Conservation (phyloP, 2,329 filamentous ascomycete species). For the Alternaria triticina region DNA sequence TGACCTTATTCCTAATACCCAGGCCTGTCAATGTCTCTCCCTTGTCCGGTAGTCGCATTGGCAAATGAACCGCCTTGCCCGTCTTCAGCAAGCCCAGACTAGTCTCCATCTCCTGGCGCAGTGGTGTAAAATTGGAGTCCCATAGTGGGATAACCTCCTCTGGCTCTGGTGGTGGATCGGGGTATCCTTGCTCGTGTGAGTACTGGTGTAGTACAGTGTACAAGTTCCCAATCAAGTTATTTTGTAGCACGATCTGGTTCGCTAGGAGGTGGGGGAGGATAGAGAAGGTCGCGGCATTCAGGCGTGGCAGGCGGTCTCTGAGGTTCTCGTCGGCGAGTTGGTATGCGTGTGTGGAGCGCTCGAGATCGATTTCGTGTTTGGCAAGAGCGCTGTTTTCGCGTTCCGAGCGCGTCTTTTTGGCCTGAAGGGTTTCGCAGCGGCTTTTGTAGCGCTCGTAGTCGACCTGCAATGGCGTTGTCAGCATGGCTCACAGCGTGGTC, state of each 20-base stretch:
- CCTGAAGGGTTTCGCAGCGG: slow-evolving; percentile 70
- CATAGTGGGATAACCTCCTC: slow-evolving; percentile 72
- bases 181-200: slow-evolving; percentile 71
- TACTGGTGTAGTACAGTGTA: slow-evolving; percentile 80
- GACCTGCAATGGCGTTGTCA: slow-evolving; percentile 55
- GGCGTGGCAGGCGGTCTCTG: slow-evolving; percentile 71
- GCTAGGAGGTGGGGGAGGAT: slow-evolving; percentile 75
- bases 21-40: slow-evolving; percentile 55
- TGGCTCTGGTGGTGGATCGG: slow-evolving; percentile 74
- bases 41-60: slow-evolving; percentile 58
- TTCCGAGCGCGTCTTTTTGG: slow-evolving; percentile 72
- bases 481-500: neutral
- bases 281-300: slow-evolving; percentile 73
- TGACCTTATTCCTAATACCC: slow-evolving; percentile 54
- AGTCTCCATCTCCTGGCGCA: slow-evolving; percentile 70
- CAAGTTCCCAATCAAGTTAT: slow-evolving; percentile 75
- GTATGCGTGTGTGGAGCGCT: slow-evolving; percentile 73
- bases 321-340: slow-evolving; percentile 76
- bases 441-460: slow-evolving; percentile 82
- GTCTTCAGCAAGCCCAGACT: slow-evolving; percentile 66
- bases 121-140: slow-evolving; percentile 67
- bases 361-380: slow-evolving; percentile 75
- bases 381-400: slow-evolving; percentile 74
- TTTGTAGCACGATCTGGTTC: slow-evolving; percentile 77
- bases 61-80: slow-evolving; percentile 69